phyloP scores from a whole-genome alignment of 2,329 filamentous ascomycete species.

The Thelonectria olida region DNA sequence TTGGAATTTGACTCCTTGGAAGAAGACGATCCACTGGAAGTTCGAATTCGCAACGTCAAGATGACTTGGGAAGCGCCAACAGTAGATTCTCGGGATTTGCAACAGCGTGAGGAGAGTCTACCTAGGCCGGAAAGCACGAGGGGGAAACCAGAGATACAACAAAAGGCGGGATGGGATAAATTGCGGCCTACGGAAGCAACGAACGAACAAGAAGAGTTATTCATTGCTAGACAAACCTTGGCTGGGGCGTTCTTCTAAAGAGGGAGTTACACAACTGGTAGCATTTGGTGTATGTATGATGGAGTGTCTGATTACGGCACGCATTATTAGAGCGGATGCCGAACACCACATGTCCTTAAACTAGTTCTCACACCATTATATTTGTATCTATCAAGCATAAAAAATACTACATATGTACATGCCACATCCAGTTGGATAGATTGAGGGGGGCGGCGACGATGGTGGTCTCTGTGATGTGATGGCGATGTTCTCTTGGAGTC shows the following conservation, averaged over 20 bases:
- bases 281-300: too few relatives aligned
- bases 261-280: neutral
- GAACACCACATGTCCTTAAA: too few relatives aligned
- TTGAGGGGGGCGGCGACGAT: too few relatives aligned
- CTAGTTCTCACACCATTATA: too few relatives aligned
- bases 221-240: constrained; percentile 28
- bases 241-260: constrained; percentile 33
- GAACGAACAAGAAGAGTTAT: constrained; percentile 25
- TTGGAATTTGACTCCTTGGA: constrained; percentile 25
- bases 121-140: neutral
- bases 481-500: too few relatives aligned
- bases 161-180: constrained; percentile 18
- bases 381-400: too few relatives aligned
- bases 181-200: constrained; percentile 12
- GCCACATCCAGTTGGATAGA: too few relatives aligned
- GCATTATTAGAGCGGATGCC: neutral
- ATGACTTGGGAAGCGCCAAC: constrained; percentile 20
- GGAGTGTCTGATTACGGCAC: too few relatives aligned
- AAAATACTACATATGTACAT: too few relatives aligned
- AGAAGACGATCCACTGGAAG: constrained; percentile 15
- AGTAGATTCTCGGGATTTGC: neutral
- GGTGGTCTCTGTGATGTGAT: too few relatives aligned
- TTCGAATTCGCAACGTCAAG: constrained; percentile 18
- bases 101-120: neutral
- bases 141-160: constrained; percentile 2